Evolutionary conservation across 1,284 basidiomycete species (phyloP), one percentile per base, ranked within the genome.

Genomic region (Cryptococcus sp.): DNA sequence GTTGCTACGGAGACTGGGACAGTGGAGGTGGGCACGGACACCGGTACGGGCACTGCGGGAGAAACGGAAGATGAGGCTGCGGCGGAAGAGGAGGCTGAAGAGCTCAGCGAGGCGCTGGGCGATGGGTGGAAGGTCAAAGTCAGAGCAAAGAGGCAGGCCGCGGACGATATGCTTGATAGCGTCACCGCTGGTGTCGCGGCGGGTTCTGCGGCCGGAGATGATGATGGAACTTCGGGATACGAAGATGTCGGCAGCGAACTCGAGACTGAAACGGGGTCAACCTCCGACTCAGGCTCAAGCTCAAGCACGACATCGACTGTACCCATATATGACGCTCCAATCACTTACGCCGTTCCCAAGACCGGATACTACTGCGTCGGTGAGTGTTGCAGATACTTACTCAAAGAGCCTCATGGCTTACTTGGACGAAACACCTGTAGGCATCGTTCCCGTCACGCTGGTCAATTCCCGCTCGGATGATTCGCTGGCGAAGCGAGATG

Each of bases 361-460:
- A 92, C 90, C 3, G 95, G 94, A 2, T 98, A 96, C 77, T 98
- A 96, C 76, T 98, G 94, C 76, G 88, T 95, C 67, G 93, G 91
- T 86, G 77, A 80, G 86, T 81, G 7, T 44, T 15, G n/a, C 22
- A 45, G 16, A 19, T 22, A 3, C 16, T 19, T n/a, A 15, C 19
- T 5, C 8, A 35, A 10, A 5, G 10, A 8, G 7, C 13, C 3
- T 35, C 5, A 13, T 45, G n/a, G 42, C 42, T 45, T 45, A 19
- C 42, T 13, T 45, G 42, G 5, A 15, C 54, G 27, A 70, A 17
- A 64, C 59, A 55, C 57, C 19, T 47, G 13, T 67, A 92, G 91
- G 90, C 45, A 85, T 91, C 55, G 85, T 96, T 22, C 93, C 93
- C 50, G 85, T 95, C 31, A 91, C 91, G 7, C 83, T 90, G 16